A percentile compares a stretch with the other conserved stretches of the same genome.
Evolutionary conservation across 495 filamentous ascomycete species (phyloP).

Genomic region (Staphylotrichum longicolle): DNA sequence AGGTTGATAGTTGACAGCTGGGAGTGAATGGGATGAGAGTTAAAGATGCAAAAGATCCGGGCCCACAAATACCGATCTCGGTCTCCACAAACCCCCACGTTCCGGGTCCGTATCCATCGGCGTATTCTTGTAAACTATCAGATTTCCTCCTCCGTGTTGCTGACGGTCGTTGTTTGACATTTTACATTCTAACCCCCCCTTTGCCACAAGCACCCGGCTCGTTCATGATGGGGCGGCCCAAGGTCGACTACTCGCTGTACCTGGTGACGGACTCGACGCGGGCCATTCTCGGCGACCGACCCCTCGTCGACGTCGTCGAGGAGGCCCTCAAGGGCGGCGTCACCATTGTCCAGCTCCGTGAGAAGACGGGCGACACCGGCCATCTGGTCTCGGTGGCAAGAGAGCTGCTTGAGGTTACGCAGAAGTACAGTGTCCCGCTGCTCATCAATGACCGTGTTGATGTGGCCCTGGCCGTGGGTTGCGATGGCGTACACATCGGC

Average conservation of each 20-base stretch:
- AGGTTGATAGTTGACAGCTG: too few relatives aligned
- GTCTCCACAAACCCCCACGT: too few relatives aligned
- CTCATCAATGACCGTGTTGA: conserved; percentile 96
- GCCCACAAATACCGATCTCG: too few relatives aligned
- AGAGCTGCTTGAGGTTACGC: conserved; percentile 67
- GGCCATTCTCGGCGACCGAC: conserved; percentile 66
- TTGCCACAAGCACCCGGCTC: too few relatives aligned
- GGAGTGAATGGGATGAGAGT: too few relatives aligned
- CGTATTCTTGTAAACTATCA: too few relatives aligned
- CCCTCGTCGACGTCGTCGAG: conserved; percentile 73
- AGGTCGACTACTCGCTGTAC: conserved; percentile 64
- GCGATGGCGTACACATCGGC: conserved; percentile 90
- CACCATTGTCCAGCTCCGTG: conserved; percentile 84
- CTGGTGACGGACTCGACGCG: conserved; percentile 89
- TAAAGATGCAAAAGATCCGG: too few relatives aligned
- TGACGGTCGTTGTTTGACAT: too few relatives aligned
- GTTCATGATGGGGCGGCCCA: conserved; percentile 31
- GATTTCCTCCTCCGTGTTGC: too few relatives aligned
- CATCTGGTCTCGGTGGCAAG: conserved; percentile 67
- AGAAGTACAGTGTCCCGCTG: conserved; percentile 68
- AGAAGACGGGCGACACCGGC: conserved; percentile 79
- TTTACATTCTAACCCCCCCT: too few relatives aligned
- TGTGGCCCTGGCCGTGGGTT: conserved; percentile 79
- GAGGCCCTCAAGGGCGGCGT: conserved; percentile 77
- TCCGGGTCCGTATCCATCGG: too few relatives aligned